Evolutionary conservation across 2,329 filamentous ascomycete species (phyloP), one percentile per base, ranked within the genome.

Genomic region (Metarhizium rileyi): DNA sequence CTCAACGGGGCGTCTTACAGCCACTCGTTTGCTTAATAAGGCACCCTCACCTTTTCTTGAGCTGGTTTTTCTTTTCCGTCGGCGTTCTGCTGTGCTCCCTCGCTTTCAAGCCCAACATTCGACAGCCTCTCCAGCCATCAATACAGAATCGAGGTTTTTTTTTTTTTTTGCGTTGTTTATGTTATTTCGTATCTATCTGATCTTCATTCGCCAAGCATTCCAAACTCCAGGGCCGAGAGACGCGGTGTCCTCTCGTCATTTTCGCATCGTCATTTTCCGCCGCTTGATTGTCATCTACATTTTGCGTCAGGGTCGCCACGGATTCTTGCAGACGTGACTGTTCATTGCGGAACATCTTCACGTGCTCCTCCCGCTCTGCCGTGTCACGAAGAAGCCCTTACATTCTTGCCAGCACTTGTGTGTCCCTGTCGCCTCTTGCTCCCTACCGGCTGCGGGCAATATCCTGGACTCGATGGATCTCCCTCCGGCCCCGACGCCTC

Each of bases 401-500:
- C 47, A 53, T 52, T 52, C 43, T 45, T 25, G 33, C n/a, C 18
- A 5, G 22, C 9, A 22, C 14, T 27, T 40, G 26, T 45, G 14
- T 43, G 26, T 28, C 38, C 27, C 18, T 5, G 20, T n/a, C 51
- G 52, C 50, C 49, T 48, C 53, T 43, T 52, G 47, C 16, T 35
- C 4, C 18, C 28, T 6, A 38, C 27, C 28, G 38, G 27, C 20
- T 20, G 50, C 33, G 26, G 27, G 36, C 18, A 25, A 22, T n/a
- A 25, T 27, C 50, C 38, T 7, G 30, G 53, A 52, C 49, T 59
- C 61, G 52, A 66, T 70, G 60, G 68, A 70, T 58, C 66, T 78
- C 56, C 74, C 73, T 48, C 70, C 75, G 53, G 76, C 77, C 51
- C 75, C 74, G 51, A 76, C 73, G 60, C 70, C 70, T 53, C 70